These are phyloP conservation scores for Diaporthe ampelina DNA, from an alignment of 2,329 filamentous ascomycete genomes.

Conservation along the genomic window DNA sequence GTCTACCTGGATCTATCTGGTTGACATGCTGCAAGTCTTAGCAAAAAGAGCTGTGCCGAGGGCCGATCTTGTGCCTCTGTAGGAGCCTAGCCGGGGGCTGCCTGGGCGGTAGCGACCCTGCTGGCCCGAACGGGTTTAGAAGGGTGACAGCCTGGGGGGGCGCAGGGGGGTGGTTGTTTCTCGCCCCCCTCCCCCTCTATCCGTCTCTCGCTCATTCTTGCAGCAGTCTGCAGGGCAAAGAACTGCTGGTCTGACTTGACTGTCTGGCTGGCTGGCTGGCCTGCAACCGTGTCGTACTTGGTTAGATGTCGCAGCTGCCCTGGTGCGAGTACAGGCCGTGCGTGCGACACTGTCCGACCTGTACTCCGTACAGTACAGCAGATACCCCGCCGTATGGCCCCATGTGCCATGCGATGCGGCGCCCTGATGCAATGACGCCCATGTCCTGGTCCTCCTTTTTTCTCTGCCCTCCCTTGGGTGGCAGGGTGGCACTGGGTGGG, in stretches of 20 bases:
- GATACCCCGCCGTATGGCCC: conserved; percentile 29
- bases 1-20: conserved; percentile 22
- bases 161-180: neutral
- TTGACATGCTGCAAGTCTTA: conserved; percentile 20
- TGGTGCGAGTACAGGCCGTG: conserved; percentile 7
- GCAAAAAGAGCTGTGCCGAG: conserved; percentile 35
- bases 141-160: neutral
- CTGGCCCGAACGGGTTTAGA: conserved; percentile 5
- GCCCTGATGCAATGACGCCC: conserved; percentile 27
- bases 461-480: neutral
- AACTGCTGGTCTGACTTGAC: neutral
- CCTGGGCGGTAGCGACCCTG: neutral
- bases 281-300: neutral
- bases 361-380: neutral
- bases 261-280: too few species aligned
- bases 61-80: conserved; percentile 24
- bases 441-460: conserved; percentile 27
- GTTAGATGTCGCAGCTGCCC: conserved; percentile 10
- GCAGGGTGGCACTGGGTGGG: conserved; percentile 2
- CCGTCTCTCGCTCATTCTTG: neutral
- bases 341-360: conserved; percentile 4
- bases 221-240: neutral
- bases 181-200: neutral
- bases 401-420: conserved; percentile 38
- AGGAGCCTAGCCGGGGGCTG: conserved; percentile 27